Evolutionary conservation across 1,284 basidiomycete species (phyloP), one percentile per base, ranked within the genome.

Genomic region (Moniliella sp.): DNA sequence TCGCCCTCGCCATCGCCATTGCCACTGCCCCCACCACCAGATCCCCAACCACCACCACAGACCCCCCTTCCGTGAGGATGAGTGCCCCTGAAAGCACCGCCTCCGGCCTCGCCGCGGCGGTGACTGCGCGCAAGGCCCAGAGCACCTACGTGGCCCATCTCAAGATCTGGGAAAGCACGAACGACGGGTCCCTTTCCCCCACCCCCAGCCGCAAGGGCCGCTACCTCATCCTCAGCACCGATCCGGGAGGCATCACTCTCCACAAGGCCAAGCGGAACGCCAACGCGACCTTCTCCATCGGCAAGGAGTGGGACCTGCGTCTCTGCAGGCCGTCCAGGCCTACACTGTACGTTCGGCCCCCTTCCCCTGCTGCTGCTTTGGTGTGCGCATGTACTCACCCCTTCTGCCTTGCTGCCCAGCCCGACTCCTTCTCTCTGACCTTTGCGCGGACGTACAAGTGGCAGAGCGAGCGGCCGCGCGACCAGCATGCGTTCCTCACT

Each of bases 201-300:
- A 23, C 2, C n/a, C 33, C 4, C 18, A 37, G n/a, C 40, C 42
- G 21, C 11, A 59, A 59, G 36, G 50, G 50, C 4, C 30, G 56
- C 8, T 59, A 57, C 31, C 44, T 59, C 28, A 49, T 59, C 16
- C 25, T 57, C 4, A 48, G 48, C 1, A 46, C 46, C 2, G 40
- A 48, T 26, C 40, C 43, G 17, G 48, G 46, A 9, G 35, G 34
- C 15, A 54, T 55, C 14, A 48, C 45, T 25, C 43, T 61, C 34
- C 60, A 97, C 69, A 97, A 99, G 63, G 83, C 84, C 4, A 94
- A 94, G 63, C 64, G 82, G 38, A 97, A 99, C 60, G 75, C 76
- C 23, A 97, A 94, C 54, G 78, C 80, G 23, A 74, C 79, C 0
- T 97, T 91, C 64, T 93, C 84, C 13, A 81, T 93, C 34, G 91